Base-by-base conservation (phyloP, 495 filamentous ascomycete species). In the Neurospora sp. region DNA sequence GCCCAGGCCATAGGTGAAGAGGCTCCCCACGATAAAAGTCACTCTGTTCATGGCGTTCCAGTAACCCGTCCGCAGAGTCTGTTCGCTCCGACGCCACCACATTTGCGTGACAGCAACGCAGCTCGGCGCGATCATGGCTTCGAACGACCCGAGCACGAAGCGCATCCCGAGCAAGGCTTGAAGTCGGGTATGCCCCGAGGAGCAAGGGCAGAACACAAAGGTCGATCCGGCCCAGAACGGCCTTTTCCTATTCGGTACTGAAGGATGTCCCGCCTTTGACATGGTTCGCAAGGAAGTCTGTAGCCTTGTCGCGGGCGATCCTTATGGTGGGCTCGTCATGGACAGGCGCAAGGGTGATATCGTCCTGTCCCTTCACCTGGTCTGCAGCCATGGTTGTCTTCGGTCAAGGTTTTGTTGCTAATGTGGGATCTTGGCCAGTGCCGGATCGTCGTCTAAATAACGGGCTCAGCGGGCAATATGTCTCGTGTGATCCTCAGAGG, bases 1-100 rank as follows among this genome's bases (percentile, higher is more conserved):
- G 1, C 87, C 89, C 10, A 91, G 82, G 22, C 87, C 88, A 70
- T 87, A 91, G 1, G 86, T 86, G 39, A 90, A 83, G 41, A 90
- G 71, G 53, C 82, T 83, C 40, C 80, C 83, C 27, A 86, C 81
- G 39, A 87, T 84, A 70, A 81, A 80, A 16, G 83, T 84, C 5
- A 85, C 75, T 6, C 86, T 85, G 70, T 85, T 83, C 85, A 87
- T 88, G 35, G 84, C 80, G 72, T 86, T 85, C 86, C 83, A 85
- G 77, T 84, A 85, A 7, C 80, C 80, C 65, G 84, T 85, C 0
- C 85, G 81, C 47, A 86, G 78, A 3, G 85, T 87, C 76, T 88
- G 85, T 77, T 86, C 85, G 38, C 79, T 74, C 16, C 86, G 83
- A 42, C 85, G 78, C 78, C 84, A 88, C 85, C 85, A 88, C 85